Evolutionary conservation across 768 basidiomycete species (phyloP), one percentile per base, ranked within the genome.

Genomic region (Lactarius sanguifluus): DNA sequence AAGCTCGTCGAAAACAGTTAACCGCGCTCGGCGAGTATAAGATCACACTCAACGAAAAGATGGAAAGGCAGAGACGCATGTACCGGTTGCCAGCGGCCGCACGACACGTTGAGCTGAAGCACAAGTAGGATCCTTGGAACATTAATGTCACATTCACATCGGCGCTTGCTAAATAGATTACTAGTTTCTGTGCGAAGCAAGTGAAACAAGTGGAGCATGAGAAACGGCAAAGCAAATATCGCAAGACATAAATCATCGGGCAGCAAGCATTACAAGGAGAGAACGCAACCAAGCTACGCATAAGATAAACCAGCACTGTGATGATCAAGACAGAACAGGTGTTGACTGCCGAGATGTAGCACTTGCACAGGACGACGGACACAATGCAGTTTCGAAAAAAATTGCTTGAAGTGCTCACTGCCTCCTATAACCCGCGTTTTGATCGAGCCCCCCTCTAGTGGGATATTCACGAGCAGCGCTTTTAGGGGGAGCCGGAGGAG

Each of bases 401-500:
- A 54, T 63, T 23, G 57, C 61, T 59, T 43, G 40, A 50, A 57
- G 61, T n/a, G 61, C 62, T 64, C 41, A 67, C 66, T 67, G 66
- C 66, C 66, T 67, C 62, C 66, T 67, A 64, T 67, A 67, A 54
- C 66, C 62, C 43, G 62, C 54, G 56, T 67, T 67, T 64, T 67
- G 66, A 55, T 66, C 70, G 61, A 66, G 70, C 57, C 69, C 70
- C 57, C 69, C 64, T 57, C 69, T 62, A 55, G 65, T 61, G 64
- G 71, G 63, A 61, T 71, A 71, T 61, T 71, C 71, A 30, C 71
- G 71, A 68, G 70, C 18, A 64, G 64, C 56, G 57, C 67, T 57
- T 36, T 68, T 68, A 62, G 70, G 66, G 52, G 70, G 70, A 64
- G 61, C 61, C 62, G 57, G 62, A 67, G 69, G 64, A 57, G 70